phyloP scores from a whole-genome alignment of 768 basidiomycete species.

The Auricularia auricula-judae region DNA sequence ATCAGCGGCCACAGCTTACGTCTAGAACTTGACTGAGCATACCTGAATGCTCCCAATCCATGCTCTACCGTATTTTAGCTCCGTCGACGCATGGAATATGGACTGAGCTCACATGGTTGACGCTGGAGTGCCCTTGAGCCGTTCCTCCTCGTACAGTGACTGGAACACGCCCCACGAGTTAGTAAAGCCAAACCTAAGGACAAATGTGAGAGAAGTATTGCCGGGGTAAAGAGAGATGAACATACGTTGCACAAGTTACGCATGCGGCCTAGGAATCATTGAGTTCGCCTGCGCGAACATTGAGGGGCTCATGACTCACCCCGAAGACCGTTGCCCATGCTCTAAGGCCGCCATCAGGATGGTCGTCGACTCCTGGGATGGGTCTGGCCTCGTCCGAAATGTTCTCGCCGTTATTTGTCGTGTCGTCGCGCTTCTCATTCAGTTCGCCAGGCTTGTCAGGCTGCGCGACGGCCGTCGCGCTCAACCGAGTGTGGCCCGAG shows the following conservation, averaged over 20 bases:
- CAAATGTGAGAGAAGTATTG: background rate
- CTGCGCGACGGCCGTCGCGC: too few species aligned
- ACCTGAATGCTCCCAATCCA: constrained; percentile 4
- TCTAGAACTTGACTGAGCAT: constrained; percentile 61
- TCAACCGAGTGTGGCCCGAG: too few species aligned
- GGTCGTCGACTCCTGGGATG: background rate
- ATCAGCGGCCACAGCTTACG: constrained; percentile 34
- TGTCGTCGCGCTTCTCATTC: background rate
- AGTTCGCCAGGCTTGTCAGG: too few species aligned
- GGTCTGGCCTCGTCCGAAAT: background rate
- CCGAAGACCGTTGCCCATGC: constrained; percentile 7
- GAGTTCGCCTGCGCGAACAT: background rate
- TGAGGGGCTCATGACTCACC: background rate
- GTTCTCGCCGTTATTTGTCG: background rate
- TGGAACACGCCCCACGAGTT: constrained; percentile 23
- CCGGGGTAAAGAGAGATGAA: background rate
- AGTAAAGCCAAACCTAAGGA: constrained; percentile 51
- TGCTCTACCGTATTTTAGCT: constrained; percentile 6
- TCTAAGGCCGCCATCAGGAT: constrained; percentile 6
- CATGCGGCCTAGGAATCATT: background rate
- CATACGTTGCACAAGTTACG: constrained; percentile 31
- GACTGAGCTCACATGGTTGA: constrained; percentile 39
- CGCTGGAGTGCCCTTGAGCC: background rate
- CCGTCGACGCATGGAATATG: background rate
- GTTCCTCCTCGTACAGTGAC: constrained; percentile 1